These are phyloP conservation scores for Zoysia pacifica DNA, from an alignment of 176 grass and related monocot species.

Conservation along the genomic window DNA sequence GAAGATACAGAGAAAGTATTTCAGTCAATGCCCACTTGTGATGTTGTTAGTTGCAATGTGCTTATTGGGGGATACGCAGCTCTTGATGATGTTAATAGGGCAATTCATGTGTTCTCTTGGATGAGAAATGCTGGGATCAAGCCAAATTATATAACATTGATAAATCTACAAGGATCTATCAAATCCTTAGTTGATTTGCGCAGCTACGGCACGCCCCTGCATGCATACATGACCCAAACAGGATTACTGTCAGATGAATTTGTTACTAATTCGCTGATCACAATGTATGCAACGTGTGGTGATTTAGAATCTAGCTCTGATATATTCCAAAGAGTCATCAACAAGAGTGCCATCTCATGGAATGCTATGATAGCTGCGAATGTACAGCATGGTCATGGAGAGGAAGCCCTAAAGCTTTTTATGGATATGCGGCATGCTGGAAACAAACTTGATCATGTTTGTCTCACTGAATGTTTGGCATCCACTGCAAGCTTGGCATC, in stretches of 20 bases:
- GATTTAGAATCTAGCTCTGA: slow-evolving; percentile 66
- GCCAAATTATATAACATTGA: slow-evolving; percentile 76
- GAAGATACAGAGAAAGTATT: slow-evolving; percentile 62
- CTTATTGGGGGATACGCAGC: slow-evolving; percentile 67
- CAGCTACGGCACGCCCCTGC: slow-evolving; percentile 61
- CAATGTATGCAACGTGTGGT: slow-evolving; percentile 85
- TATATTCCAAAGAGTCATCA: slow-evolving; percentile 58
- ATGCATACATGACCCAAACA: slow-evolving; percentile 59
- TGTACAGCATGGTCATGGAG: slow-evolving; percentile 68
- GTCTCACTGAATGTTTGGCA: slow-evolving; percentile 70
- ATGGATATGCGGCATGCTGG: slow-evolving; percentile 59
- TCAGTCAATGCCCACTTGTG: slow-evolving; percentile 50
- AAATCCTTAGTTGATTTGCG: slow-evolving; percentile 43
- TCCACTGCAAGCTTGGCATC: slow-evolving; percentile 74
- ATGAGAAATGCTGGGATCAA: slow-evolving; percentile 60
- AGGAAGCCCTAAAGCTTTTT: slow-evolving; percentile 76
- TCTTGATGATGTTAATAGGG: slow-evolving; percentile 42
- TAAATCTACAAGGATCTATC: slow-evolving; percentile 67
- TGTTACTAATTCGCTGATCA: slow-evolving; percentile 77
- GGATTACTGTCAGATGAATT: slow-evolving; percentile 74
- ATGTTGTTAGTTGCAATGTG: slow-evolving; percentile 73
- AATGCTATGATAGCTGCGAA: slow-evolving; percentile 78
- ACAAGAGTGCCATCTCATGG: slow-evolving; percentile 65
- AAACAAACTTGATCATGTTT: slow-evolving; percentile 64
- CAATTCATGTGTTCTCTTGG: slow-evolving; percentile 58